Evolutionary conservation across 331 rosid genomes (phyloP), one percentile per base, ranked within the genome.

Genomic region (Dryas integrifolia): DNA sequence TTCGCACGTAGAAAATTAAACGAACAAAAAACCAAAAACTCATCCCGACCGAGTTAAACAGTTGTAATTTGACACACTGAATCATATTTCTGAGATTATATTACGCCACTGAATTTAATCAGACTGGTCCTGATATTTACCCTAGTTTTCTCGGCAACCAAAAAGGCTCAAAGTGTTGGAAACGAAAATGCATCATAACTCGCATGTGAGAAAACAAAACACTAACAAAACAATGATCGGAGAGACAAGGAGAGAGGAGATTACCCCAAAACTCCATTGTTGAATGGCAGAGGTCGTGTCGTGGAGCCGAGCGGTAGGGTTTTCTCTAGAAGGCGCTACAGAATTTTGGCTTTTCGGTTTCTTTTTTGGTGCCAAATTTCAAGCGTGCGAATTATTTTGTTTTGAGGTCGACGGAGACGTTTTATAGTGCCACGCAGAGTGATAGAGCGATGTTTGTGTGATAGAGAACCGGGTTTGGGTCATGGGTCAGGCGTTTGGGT

Each of bases 251-350:
- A 66, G 51, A 56, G 62, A 18, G 50, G 18, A 16, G 51, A 18
- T 56, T 76, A 83, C 87, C 87, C 84, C 87, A 83, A 65, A 80
- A 83, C 82, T 65, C 60, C 83, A 79, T 67, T 70, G 79, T 7
- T 51, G 58, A 60, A 49, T 6, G 49, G 58, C 63, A 51, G 65
- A 40, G 58, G 38, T 16, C 9, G 69, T 35, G 59, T 74, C 7
- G 59, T 43, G 35, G 66, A 30, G 35, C 53, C 13, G 1, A 41
- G 68, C 6, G 18, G 10, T 11, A 69, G 74, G 64, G 30, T 21
- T 35, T 26, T 40, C 35, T 7, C 58, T 40, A 63, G 30, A 55
- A 75, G 44, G 65, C 48, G 44, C 30, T 68, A 21, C 14, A 2
- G 67, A 46, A 15, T 12, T 55, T 71, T 21, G 16, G 50, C 13